Conservation (phyloP, 1,139 yeast species). For the Arxiozyma heterogenica region DNA sequence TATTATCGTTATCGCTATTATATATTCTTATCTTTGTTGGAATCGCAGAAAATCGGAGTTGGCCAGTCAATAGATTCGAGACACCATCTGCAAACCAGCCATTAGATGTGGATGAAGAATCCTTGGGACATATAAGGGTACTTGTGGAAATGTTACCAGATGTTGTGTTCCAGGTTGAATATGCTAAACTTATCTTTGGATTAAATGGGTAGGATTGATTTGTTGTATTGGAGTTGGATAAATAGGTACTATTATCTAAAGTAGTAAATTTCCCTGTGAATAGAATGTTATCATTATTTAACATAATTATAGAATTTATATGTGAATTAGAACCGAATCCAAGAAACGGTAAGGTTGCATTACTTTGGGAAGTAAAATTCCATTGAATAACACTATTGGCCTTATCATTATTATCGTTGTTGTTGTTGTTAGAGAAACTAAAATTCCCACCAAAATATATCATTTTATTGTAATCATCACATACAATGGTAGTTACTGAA, state of each 20-base stretch:
- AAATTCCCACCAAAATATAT: slow-evolving; percentile 81
- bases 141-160: not conserved
- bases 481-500: slow-evolving; percentile 46
- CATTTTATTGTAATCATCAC: slow-evolving; percentile 33
- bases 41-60: slow-evolving; percentile 45
- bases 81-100: slow-evolving; percentile 44
- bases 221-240: slow-evolving; percentile 21
- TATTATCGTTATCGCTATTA: slow-evolving; percentile 43
- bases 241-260: slow-evolving; percentile 46
- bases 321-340: slow-evolving; percentile 62
- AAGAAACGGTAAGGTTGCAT: slow-evolving; percentile 49
- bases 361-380: slow-evolving; percentile 38
- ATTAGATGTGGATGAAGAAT: slow-evolving; percentile 30
- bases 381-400: slow-evolving; percentile 62
- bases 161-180: slow-evolving; percentile 49
- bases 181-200: slow-evolving; percentile 56
- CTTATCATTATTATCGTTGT: not conserved
- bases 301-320: slow-evolving; percentile 56
- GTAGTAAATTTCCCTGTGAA: slow-evolving; percentile 74
- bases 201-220: slow-evolving; percentile 42
- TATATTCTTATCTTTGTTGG: slow-evolving; percentile 74
- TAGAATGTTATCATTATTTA: slow-evolving; percentile 43
- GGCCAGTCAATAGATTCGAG: slow-evolving; percentile 59
- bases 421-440: slow-evolving; percentile 34
- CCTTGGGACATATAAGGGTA: slow-evolving; percentile 50